Evolutionary conservation across 495 filamentous ascomycete species (phyloP), one percentile per base, ranked within the genome.

Genomic region (Podospora tetraspora): DNA sequence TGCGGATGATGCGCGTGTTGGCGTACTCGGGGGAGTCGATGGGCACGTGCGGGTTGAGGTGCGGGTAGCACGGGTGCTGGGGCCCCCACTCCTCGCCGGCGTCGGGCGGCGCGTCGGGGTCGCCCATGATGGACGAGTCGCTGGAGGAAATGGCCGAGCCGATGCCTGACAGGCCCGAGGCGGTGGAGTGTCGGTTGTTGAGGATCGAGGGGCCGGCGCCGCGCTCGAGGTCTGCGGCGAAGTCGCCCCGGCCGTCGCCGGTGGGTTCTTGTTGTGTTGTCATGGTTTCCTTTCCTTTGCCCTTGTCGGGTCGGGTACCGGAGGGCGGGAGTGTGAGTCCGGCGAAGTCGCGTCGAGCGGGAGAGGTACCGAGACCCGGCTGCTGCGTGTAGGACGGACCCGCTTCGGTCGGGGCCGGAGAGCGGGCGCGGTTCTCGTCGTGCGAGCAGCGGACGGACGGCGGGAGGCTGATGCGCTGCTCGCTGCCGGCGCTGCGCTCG

Each of bases 21-120:
- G 83, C 77, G 72, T 89, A 90, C 70, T 96, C 87, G 8, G 86
- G 82, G 2, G 91, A 94, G 59, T 87, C 83, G 22, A 90, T 74
- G 1, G 94, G 92, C 21, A 97, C 91, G 76, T 97, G 92, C 0
- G 94, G 92, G 76, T 99, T 99, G 64, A 90, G 83, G 77, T 99
- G 95, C 57, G 94, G 94, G 75, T 88, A 97, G 77, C 93, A 97
- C 7, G 93, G 93, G 74, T 97, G 94, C 23, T 89, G 87, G 23
- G 93, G 92, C 3, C 92, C 92, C 93, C 93, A 97, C 79, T 88
- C 86, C 57, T 86, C 87, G 16, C 81, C 83, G 29, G 83, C 73
- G 67, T 84, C 83, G 57, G 80, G 82, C 27, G 80, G 78, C 24
- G 76, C 69, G 37, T 85, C 79, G 10, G 78, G 80, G 64, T 83